Conservation (phyloP, 495 filamentous ascomycete species). For the Podospora comata region DNA sequence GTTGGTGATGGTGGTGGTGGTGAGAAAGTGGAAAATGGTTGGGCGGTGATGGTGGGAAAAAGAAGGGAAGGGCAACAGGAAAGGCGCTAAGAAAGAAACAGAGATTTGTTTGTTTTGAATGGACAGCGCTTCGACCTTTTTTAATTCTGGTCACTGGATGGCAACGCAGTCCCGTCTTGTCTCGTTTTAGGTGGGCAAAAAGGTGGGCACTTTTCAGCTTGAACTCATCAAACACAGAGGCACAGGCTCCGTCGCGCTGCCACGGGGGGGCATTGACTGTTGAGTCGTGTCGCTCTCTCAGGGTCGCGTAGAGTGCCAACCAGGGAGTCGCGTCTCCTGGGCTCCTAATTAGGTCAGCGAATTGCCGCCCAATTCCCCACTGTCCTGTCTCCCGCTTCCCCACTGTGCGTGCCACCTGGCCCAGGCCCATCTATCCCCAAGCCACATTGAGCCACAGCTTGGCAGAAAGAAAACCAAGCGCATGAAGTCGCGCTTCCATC, state of each 20-base stretch:
- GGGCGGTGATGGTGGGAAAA: background rate
- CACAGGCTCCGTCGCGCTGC: conserved; percentile 5
- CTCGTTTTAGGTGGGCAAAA: background rate
- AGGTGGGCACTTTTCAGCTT: conserved; percentile 14
- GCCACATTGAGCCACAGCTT: background rate
- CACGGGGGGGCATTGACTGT: background rate
- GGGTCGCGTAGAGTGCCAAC: conserved; percentile 21
- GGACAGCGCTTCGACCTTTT: background rate
- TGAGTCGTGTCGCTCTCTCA: conserved; percentile 27
- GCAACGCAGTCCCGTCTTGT: background rate
- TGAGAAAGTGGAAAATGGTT: background rate
- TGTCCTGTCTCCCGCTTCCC: background rate
- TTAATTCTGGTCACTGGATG: conserved; percentile 3
- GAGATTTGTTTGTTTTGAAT: conserved; percentile 8
- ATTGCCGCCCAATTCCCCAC: conserved; percentile 14
- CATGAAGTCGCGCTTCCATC: background rate
- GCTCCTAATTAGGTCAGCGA: background rate
- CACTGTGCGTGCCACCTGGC: background rate
- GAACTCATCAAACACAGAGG: background rate
- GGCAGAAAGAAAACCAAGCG: background rate
- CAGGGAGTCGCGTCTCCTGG: conserved; percentile 18
- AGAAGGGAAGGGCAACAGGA: background rate
- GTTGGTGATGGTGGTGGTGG: background rate
- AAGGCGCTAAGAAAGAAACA: background rate
- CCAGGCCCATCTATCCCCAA: background rate